phyloP scores from a whole-genome alignment of 2,329 filamentous ascomycete genomes.

The Talaromyces sp. region DNA sequence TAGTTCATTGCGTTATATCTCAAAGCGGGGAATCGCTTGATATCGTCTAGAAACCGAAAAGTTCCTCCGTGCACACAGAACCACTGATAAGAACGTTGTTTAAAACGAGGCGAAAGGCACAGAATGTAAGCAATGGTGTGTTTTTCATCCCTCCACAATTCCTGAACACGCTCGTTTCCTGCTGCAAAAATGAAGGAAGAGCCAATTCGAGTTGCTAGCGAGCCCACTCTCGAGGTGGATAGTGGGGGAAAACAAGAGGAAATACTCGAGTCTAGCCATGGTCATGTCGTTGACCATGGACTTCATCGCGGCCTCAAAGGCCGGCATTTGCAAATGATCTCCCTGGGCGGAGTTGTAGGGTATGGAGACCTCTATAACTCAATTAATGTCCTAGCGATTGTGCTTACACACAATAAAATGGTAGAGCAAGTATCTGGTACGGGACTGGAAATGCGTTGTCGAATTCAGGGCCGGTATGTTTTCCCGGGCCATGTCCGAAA shows the following conservation, averaged over 20 bases:
- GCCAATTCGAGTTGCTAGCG: background rate
- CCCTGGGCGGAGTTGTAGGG: slow-evolving; percentile 7
- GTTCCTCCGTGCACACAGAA: too few relatives aligned
- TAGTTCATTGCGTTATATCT: background rate
- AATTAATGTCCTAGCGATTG: background rate
- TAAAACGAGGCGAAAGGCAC: too few relatives aligned
- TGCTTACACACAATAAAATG: background rate
- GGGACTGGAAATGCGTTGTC: slow-evolving; percentile 8
- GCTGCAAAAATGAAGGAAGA: background rate
- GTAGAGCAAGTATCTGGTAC: slow-evolving; percentile 10
- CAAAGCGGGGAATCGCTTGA: too few relatives aligned
- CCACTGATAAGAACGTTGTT: too few relatives aligned
- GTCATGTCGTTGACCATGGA: slow-evolving; percentile 5
- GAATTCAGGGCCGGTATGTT: slow-evolving; percentile 8
- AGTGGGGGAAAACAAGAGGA: background rate
- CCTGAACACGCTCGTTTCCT: too few relatives aligned
- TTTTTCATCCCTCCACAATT: too few relatives aligned
- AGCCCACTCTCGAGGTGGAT: background rate
- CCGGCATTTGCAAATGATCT: slow-evolving; percentile 9
- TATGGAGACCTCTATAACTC: background rate
- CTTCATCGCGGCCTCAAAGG: slow-evolving; percentile 5
- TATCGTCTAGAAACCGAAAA: too few relatives aligned
- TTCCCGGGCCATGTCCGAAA: background rate
- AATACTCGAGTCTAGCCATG: background rate
- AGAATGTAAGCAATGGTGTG: too few relatives aligned